Conservation (phyloP, 495 filamentous ascomycete species). For the Gamarada debralockiae region DNA sequence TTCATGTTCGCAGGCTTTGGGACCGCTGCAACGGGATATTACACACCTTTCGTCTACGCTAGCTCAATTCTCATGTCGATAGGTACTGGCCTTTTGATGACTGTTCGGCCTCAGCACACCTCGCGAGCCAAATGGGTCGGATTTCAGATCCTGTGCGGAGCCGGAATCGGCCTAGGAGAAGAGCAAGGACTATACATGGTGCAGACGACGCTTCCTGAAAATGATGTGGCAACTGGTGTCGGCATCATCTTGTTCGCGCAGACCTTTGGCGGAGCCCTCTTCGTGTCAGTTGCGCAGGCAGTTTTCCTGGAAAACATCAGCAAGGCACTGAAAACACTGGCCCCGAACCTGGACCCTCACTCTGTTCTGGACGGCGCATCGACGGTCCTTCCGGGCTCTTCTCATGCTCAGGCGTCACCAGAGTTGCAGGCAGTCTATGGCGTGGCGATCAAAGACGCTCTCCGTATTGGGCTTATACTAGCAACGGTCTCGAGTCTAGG, state of each 20-base stretch:
- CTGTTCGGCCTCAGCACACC: conserved; percentile 7
- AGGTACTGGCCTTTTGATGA: conserved; percentile 40
- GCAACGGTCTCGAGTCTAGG: no score
- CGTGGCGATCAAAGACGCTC: no score
- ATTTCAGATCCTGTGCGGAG: background rate
- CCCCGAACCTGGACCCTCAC: no score
- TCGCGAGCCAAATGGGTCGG: conserved; percentile 10
- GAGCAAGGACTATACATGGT: conserved; percentile 13
- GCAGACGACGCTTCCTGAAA: conserved; percentile 7
- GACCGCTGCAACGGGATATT: conserved; percentile 29
- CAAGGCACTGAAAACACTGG: no score
- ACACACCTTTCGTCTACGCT: conserved; percentile 27
- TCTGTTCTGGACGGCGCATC: no score
- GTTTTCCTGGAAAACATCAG: conserved; percentile 38
- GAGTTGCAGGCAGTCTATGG: no score
- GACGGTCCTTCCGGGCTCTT: no score
- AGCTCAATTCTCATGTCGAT: conserved; percentile 29
- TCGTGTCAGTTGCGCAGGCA: conserved; percentile 40
- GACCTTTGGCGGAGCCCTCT: conserved; percentile 46
- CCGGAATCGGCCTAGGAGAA: conserved; percentile 8
- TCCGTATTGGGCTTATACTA: no score
- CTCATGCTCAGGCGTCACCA: no score
- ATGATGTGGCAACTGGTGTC: conserved; percentile 17
- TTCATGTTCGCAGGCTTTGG: conserved; percentile 30
- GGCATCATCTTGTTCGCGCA: conserved; percentile 30